Evolutionary conservation across 2,329 filamentous ascomycete species (phyloP), one percentile per base, ranked within the genome.

Genomic region (Penicillium digitatum): DNA sequence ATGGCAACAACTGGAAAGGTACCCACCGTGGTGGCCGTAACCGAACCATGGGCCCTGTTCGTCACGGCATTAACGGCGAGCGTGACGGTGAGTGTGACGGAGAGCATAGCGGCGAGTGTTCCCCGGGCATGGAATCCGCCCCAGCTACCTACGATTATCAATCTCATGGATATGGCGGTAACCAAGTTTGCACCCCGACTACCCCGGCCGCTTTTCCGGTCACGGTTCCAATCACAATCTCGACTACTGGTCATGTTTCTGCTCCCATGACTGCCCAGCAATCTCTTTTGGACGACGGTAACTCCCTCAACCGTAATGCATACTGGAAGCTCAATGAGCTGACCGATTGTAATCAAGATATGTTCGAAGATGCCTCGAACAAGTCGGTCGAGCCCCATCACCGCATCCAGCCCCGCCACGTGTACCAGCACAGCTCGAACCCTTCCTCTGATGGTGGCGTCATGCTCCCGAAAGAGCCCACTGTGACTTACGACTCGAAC

Each of bases 401-500:
- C n/a, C 34, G 29, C 14, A 7, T 14, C 2, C 29, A 20, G 29
- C 8, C 48, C 3, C 16, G n/a, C 2, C 35, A 18, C 18, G 2
- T 34, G 20, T 38, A 48, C 27, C n/a, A 22, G 3, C 14, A 24
- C 18, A 24, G 29, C 8, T 48, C 35, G 2, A 26, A 43, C 24
- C 11, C 45, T 12, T 54, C 45, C 14, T 29, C 26, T 1, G 38
- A 54, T n/a, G 52, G 52, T 9, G 52, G 52, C 3, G 46, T 50
- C 6, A 43, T 35, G 31, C 31, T 50, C 8, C 50, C 43, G 1
- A 27, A 26, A 12, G 27, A 80, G 5, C 20, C 29, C 27, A 6
- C 18, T 5, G 6, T n/a, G 16, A 6, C n/a, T 1, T 48, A 11
- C 34, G 16, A 20, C 14, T 29, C 50, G 8, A 32, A 14, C 24